Base-by-base conservation (phyloP, 2,329 filamentous ascomycete genomes). In the Cladorrhinum sp. region DNA sequence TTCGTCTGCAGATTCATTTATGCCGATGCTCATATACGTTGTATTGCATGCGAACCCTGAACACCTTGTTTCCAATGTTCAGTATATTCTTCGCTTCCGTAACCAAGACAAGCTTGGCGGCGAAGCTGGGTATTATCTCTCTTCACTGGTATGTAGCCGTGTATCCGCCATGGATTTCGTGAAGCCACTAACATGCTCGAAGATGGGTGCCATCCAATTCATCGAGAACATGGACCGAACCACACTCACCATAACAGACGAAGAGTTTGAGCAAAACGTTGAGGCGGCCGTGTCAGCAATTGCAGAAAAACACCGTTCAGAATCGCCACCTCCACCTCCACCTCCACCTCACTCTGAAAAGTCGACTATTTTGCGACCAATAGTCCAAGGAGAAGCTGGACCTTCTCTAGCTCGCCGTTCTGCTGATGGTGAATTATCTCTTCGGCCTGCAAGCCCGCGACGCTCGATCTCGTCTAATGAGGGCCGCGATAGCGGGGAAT, bases 111-210 rank as follows among this genome's bases (percentile, higher is more conserved):
- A 98, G 74, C 86, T 99, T 1, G 91, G 90, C 23, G 95, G 95
- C n/a, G 95, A 99, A 79, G 94, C 95, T 14, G 95, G 95, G 12
- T 99, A 99, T 76, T 99, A 99, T 75, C 85, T 99, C 59, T 98
- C 94, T 30, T 98, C 95, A 7, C 78, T 99, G 67, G 90, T 92
- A 77, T 70, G 69, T 64, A 10, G 9, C 21, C 39, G 5, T 39
- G 24, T 10, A 3, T 10, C n/a, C 10, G 8, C 7, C n/a, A 14
- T n/a, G 7, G 46, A 12, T 5, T 24, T 33, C 20, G 18, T 46
- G 14, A 18, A 16, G 30, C n/a, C 4, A 16, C 52, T 54, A 46
- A 57, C 55, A 9, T 2, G 5, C 14, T 36, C 74, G 67, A 62
- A 90, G 83, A 91, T 94, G 88, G 95, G 95, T 57, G 95, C 92